phyloP scores from a whole-genome alignment of 208 protist species.

The Trypanosoma grayi region DNA sequence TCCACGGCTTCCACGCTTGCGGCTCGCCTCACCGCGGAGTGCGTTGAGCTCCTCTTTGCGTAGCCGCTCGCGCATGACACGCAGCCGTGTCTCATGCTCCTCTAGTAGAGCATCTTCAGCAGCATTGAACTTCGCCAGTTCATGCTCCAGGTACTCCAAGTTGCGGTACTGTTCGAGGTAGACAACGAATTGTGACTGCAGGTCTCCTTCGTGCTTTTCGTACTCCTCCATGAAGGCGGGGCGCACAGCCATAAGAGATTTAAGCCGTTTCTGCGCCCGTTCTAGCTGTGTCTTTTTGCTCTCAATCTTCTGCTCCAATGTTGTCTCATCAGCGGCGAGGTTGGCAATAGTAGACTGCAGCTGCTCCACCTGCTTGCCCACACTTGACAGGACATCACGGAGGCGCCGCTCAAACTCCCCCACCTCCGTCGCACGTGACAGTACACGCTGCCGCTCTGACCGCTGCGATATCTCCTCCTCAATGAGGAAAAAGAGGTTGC shows the following conservation, averaged over 20 bases:
- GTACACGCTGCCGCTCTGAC: slow-evolving; percentile 70
- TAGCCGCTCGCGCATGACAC: slow-evolving; percentile 87
- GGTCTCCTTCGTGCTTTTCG: slow-evolving; percentile 88
- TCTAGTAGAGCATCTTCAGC: slow-evolving; percentile 81
- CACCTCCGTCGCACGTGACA: slow-evolving; percentile 86
- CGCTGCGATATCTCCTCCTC: slow-evolving; percentile 74
- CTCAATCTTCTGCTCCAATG: slow-evolving; percentile 94
- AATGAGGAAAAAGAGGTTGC: slow-evolving; percentile 88
- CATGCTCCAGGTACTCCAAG: slow-evolving; percentile 91
- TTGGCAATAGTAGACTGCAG: slow-evolving; percentile 83
- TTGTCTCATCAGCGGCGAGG: slow-evolving; percentile 88
- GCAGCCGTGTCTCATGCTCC: slow-evolving; percentile 85
- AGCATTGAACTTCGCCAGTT: slow-evolving; percentile 87
- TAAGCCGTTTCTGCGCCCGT: slow-evolving; percentile 89
- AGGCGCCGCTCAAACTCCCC: slow-evolving; percentile 90
- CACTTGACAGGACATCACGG: slow-evolving; percentile 64
- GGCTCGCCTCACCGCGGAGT: slow-evolving; percentile 49
- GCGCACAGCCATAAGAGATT: slow-evolving; percentile 85
- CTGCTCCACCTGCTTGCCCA: slow-evolving; percentile 80
- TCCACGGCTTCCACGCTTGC: slow-evolving; percentile 5
- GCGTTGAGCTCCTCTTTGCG: slow-evolving; percentile 87
- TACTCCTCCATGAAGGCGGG: slow-evolving; percentile 94
- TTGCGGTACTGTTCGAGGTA: slow-evolving; percentile 95
- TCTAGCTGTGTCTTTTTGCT: slow-evolving; percentile 94
- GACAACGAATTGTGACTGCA: slow-evolving; percentile 90